Conservation (phyloP, 1,284 basidiomycete genomes). For the Ceratobasidium sp. region DNA sequence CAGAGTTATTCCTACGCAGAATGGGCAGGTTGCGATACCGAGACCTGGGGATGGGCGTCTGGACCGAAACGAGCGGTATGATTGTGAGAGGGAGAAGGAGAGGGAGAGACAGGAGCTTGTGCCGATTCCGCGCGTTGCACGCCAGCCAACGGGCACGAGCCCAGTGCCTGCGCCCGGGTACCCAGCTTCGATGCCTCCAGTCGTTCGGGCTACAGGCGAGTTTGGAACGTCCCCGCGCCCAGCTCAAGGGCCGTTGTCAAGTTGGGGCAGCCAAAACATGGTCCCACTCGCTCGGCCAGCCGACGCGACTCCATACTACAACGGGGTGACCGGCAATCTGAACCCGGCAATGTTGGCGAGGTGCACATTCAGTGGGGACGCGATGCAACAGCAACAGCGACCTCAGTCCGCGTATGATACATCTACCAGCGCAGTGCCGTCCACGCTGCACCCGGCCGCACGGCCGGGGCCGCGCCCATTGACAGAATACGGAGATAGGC, state of each 20-base stretch:
- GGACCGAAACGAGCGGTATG: constrained; percentile 6
- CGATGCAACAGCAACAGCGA: constrained; percentile 1
- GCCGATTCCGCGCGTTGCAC: not conserved
- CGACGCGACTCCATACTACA: constrained; percentile 13
- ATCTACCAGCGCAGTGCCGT: not conserved
- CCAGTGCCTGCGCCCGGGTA: constrained; percentile 10
- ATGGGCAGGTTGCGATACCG: constrained; percentile 12
- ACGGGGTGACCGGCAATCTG: not conserved
- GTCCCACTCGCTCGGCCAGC: not conserved
- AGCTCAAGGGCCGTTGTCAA: constrained; percentile 12
- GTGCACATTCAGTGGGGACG: constrained; percentile 28
- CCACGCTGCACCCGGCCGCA: not conserved
- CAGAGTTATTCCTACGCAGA: constrained; percentile 4
- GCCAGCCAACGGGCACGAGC: constrained; percentile 34
- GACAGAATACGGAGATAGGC: constrained; percentile 24
- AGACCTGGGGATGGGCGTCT: constrained; percentile 19
- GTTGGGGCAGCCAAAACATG: constrained; percentile 27
- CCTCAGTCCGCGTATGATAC: constrained; percentile 37
- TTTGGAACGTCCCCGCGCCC: constrained; percentile 38
- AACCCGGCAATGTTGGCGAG: constrained; percentile 13
- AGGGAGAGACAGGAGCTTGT: constrained; percentile 23
- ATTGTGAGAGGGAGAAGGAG: constrained; percentile 17
- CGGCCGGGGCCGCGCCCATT: constrained; percentile 28
- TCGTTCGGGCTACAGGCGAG: not conserved
- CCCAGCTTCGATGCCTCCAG: not conserved